A percentile compares a stretch with the other conserved stretches of the same genome.
phyloP scores from a whole-genome alignment of 2,329 filamentous ascomycete genomes.

The Colletotrichum sp. region DNA sequence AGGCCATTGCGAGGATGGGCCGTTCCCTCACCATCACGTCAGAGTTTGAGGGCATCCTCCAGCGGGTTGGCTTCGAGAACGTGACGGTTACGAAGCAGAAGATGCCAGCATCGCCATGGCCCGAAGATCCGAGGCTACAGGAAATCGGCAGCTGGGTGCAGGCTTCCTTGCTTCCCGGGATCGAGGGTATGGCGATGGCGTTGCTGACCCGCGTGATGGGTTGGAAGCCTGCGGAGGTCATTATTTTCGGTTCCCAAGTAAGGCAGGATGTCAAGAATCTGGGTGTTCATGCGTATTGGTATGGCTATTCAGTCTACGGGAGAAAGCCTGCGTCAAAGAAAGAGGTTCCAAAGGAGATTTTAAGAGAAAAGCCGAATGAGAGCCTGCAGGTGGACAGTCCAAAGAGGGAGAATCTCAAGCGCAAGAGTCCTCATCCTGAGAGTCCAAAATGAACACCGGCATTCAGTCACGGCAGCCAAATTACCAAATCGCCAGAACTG shows the following conservation, averaged over 20 bases:
- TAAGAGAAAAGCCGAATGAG: background rate
- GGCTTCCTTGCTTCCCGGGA: slow-evolving; percentile 22
- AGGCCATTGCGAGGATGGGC: background rate
- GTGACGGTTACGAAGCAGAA: slow-evolving; percentile 28
- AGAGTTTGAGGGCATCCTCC: slow-evolving; percentile 26
- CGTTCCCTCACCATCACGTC: background rate
- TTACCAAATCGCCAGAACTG: background rate
- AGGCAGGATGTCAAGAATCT: slow-evolving; percentile 26
- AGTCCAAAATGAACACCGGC: background rate
- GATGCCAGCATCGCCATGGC: slow-evolving; percentile 36
- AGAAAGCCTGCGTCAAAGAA: background rate
- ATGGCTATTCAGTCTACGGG: slow-evolving; percentile 25
- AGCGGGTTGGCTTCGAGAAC: slow-evolving; percentile 30
- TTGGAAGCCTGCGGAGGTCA: slow-evolving; percentile 28
- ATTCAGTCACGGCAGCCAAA: background rate
- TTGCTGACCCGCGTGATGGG: slow-evolving; percentile 30
- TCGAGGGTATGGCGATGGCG: slow-evolving; percentile 33
- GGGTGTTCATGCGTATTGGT: slow-evolving; percentile 33
- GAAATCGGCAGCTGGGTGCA: slow-evolving; percentile 26
- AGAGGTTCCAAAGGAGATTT: background rate
- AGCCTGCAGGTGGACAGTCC: background rate
- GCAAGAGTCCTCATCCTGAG: background rate
- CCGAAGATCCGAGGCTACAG: slow-evolving; percentile 29
- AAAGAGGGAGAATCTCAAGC: background rate
- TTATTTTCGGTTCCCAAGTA: slow-evolving; percentile 25